Evolutionary conservation across 306 rosid species (phyloP), one percentile per base, ranked within the genome.

Genomic region (Castanea crenata): DNA sequence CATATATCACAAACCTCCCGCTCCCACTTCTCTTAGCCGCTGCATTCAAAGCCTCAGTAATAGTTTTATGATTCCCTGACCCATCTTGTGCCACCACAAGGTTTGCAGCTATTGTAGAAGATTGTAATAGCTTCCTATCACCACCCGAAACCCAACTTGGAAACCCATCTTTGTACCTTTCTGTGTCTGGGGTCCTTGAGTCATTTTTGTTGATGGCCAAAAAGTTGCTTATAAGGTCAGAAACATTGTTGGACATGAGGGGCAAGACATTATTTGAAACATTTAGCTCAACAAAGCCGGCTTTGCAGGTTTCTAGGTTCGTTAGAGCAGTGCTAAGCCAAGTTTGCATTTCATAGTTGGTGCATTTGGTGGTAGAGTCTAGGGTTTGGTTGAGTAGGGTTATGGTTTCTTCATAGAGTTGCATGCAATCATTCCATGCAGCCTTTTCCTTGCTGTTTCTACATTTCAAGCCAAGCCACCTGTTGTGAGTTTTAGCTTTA

Each of bases 81-180:
- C 94, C 90, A 46, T 90, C 94, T 79, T 83, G 80, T 1, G 90
- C 94, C 77, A 90, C 94, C 64, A 86, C 94, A 21, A 88, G 68
- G 61, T 90, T 71, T 2, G 81, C 83, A 1, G 34, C 31, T 0
- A 58, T 61, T 1, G 83, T 31, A 5, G 92, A 62, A 11, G 84
- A 31, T 25, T 86, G 87, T 80, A 90, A 46, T 12, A 90, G 78
- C 84, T 62, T 90, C 74, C 91, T 49, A 13, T 84, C 90, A 2
- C 83, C 80, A 0, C 80, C 64, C 1, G 83, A 78, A 8, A 88
- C 20, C 93, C 93, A 88, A 9, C n/a, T 74, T 2, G 90, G 92
- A 57, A 87, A 84, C 0, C 90, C 89, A 11, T 79, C 62, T 67
- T 59, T 44, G 38, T 80, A 69, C 49, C 57, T 20, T n/a, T 70